These are phyloP conservation scores for Phaeosphaeriaceae sp. DNA, from an alignment of 2,329 filamentous ascomycete species.

Conservation along the genomic window DNA sequence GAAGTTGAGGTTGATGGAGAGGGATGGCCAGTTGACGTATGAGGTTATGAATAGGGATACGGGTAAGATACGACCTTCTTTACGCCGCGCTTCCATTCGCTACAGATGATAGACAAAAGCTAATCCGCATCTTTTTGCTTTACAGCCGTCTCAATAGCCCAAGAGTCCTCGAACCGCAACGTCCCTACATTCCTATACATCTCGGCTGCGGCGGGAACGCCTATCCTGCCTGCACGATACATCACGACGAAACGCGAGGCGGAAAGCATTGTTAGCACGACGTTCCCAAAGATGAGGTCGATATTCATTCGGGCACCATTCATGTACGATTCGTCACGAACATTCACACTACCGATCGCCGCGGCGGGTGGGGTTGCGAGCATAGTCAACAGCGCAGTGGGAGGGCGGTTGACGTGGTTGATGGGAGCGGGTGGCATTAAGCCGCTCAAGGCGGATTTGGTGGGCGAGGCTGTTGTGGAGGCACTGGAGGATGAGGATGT, in stretches of 20 bases:
- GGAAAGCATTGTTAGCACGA: conserved; percentile 74
- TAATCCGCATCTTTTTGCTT: too few species aligned
- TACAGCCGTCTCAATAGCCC: conserved; percentile 77
- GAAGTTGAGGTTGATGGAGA: conserved; percentile 69
- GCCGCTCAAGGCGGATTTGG: conserved; percentile 84
- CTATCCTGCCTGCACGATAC: conserved; percentile 83
- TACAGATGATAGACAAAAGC: too few species aligned
- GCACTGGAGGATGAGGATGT: conserved; percentile 76
- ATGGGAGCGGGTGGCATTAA: conserved; percentile 86
- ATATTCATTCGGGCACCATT: conserved; percentile 88
- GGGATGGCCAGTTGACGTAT: conserved; percentile 84
- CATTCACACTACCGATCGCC: conserved; percentile 85
- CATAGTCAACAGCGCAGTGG: conserved; percentile 77
- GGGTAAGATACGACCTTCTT: conserved; percentile 47
- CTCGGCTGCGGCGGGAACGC: conserved; percentile 85
- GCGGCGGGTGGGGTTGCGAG: conserved; percentile 76
- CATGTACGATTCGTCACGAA: conserved; percentile 83
- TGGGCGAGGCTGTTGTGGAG: conserved; percentile 90
- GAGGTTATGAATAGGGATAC: conserved; percentile 95
- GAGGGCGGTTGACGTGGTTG: conserved; percentile 75
- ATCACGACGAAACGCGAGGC: conserved; percentile 92
- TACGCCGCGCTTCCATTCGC: neutral
- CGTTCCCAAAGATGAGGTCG: conserved; percentile 77
- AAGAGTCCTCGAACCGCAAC: conserved; percentile 71
- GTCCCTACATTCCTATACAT: conserved; percentile 83